These are phyloP conservation scores for Pilatotrama ljubarskyi DNA, from an alignment of 768 basidiomycete species.

Conservation along the genomic window DNA sequence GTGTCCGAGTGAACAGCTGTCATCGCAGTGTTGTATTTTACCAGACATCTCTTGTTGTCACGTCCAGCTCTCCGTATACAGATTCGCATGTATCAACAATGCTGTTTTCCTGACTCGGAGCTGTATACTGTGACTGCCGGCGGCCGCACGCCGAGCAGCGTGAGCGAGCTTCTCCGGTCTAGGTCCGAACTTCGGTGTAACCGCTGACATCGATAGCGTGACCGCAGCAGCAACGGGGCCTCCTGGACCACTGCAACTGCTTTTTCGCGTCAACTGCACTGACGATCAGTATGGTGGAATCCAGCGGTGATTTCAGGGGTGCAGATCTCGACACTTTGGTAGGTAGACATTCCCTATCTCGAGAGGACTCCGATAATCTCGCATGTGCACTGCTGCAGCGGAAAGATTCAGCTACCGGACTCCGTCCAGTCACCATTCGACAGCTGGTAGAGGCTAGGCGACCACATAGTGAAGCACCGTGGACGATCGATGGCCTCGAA, in stretches of 20 bases:
- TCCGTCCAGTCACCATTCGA: constrained; percentile 56
- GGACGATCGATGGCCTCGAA: constrained; percentile 47
- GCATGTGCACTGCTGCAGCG: not conserved
- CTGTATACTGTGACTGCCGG: too few relatives aligned
- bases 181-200: not conserved
- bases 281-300: too few relatives aligned
- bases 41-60: not conserved
- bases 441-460: constrained; percentile 50
- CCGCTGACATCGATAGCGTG: not conserved
- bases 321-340: not conserved
- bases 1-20: constrained; percentile 38
- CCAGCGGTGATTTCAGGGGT: not conserved
- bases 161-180: not conserved
- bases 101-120: too few relatives aligned
- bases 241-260: not conserved
- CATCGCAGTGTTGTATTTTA: not conserved
- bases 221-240: not conserved
- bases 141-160: too few relatives aligned
- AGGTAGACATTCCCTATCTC: not conserved
- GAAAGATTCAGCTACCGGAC: not conserved
- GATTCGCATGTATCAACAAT: not conserved
- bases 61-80: not conserved
- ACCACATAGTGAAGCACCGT: constrained; percentile 42
- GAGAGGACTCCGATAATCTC: too few relatives aligned
- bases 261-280: too few relatives aligned